Base-by-base conservation (phyloP, 768 basidiomycete genomes). In the Hirschioporus abietinus region DNA sequence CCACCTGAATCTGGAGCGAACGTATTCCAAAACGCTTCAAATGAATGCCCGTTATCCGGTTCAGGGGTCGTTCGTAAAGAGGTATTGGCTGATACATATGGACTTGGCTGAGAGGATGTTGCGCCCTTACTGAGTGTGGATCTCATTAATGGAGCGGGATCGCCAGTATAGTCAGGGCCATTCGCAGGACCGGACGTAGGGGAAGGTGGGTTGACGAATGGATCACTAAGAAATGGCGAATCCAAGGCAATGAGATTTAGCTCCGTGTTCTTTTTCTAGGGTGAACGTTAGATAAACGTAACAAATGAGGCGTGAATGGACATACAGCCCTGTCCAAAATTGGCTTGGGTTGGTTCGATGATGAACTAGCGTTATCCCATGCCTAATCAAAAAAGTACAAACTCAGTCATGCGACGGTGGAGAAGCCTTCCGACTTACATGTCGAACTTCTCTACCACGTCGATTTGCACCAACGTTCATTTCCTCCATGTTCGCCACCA, bases 171-270 rank as follows among this genome's bases (percentile, higher is more conserved):
- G 4, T 1, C 1, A 52, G 42, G 20, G 3, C 3, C 42, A 1
- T 52, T 52, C 6, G 2, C 70, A 61, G 0, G 61, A 64, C 7
- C 63, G 63, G 24, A 66, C 60, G 42, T 63, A 65, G 3, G 69
- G 35, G 5, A 30, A 59, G 64, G 64, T 0, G 30, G 42, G n/a
- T 66, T 7, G 18, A 60, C 70, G 25, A 70, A 52, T 25, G 80
- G 79, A 67, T 88, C 87, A 8, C 80, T 73, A 58, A 85, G 77
- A 76, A 88, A 88, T 1, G 91, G 89, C 1, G 88, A 86, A 73
- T 93, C 91, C 52, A 94, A 83, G 9, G 86, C 79, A 68, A 93
- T 92, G 61, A 93, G 83, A 76, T 93, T 89, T 52, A 2, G 15
- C 12, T 52, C 42, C 20, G 42, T 12, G 4, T 15, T 3, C 12